phyloP scores from a whole-genome alignment of 768 basidiomycete genomes.

The Goffeauzyma gilvescens region DNA sequence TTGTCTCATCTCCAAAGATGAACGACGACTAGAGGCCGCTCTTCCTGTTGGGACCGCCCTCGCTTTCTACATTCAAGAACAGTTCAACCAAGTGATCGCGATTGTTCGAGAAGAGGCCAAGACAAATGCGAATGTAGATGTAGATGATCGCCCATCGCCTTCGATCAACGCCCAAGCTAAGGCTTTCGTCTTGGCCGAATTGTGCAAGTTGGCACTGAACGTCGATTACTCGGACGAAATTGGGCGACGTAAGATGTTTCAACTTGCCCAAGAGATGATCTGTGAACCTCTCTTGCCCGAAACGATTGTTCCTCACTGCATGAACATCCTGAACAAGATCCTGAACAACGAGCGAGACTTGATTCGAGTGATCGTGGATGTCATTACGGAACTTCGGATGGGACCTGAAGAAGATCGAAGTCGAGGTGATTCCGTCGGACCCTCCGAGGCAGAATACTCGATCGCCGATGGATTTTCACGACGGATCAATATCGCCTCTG shows the following conservation, averaged over 20 bases:
- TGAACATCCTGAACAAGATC: constrained; percentile 62
- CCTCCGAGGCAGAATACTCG: not conserved
- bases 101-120: constrained; percentile 31
- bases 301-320: constrained; percentile 47
- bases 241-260: constrained; percentile 70
- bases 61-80: constrained; percentile 52
- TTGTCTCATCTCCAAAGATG: constrained; percentile 39
- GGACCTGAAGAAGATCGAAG: constrained; percentile 9
- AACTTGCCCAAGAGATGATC: constrained; percentile 75
- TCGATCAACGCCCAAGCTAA: too few relatives aligned
- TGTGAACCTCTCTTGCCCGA: constrained; percentile 52
- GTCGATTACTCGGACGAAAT: constrained; percentile 85
- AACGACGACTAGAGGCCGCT: constrained; percentile 44
- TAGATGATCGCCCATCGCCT: too few relatives aligned
- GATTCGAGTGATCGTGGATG: constrained; percentile 72
- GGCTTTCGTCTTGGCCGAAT: constrained; percentile 58
- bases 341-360: constrained; percentile 62
- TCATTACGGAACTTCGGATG: constrained; percentile 60
- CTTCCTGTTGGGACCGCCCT: constrained; percentile 71
- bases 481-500: constrained; percentile 6
- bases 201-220: constrained; percentile 57
- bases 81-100: constrained; percentile 41
- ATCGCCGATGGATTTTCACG: not conserved
- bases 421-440: constrained; percentile 8
- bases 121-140: constrained; percentile 19